These are phyloP conservation scores for Moricandia moricandioides DNA, from an alignment of 345 rosid species.

Conservation along the genomic window DNA sequence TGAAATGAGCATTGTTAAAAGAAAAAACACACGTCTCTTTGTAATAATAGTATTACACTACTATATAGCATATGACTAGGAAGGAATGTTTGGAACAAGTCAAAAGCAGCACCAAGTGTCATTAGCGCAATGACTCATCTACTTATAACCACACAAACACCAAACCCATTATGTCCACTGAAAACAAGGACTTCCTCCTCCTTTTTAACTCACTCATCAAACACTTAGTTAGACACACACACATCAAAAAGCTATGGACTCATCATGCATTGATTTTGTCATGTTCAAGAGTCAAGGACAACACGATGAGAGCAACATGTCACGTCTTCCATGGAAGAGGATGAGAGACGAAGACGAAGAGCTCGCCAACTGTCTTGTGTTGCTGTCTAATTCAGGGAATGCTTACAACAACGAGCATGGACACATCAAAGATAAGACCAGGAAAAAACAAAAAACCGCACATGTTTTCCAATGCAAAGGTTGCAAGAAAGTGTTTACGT, in stretches of 20 bases:
- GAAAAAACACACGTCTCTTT: neutral
- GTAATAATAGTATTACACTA: no score
- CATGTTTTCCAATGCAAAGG: constrained; percentile 85
- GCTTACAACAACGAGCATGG: neutral
- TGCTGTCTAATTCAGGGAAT: constrained; percentile 71
- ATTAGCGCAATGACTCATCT: neutral
- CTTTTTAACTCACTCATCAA: constrained; percentile 24
- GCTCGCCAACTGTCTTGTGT: constrained; percentile 85
- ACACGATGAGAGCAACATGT: neutral
- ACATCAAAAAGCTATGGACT: constrained; percentile 12
- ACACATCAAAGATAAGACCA: constrained; percentile 27
- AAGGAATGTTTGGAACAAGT: constrained; percentile 26
- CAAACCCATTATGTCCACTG: constrained; percentile 32
- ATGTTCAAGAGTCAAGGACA: constrained; percentile 3
- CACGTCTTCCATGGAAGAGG: constrained; percentile 38
- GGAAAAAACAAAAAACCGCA: constrained; percentile 42
- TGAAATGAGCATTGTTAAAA: neutral
- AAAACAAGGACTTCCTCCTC: constrained; percentile 34
- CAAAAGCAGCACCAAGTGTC: constrained; percentile 35
- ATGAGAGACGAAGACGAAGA: constrained; percentile 78
- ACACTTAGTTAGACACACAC: neutral
- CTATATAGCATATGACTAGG: constrained; percentile 13
- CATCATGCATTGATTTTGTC: constrained; percentile 32
- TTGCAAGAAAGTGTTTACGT: constrained; percentile 94
- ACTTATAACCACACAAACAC: constrained; percentile 38